Base-by-base conservation (phyloP, 139 green algal species). In the Pycnococcus provasolii region DNA sequence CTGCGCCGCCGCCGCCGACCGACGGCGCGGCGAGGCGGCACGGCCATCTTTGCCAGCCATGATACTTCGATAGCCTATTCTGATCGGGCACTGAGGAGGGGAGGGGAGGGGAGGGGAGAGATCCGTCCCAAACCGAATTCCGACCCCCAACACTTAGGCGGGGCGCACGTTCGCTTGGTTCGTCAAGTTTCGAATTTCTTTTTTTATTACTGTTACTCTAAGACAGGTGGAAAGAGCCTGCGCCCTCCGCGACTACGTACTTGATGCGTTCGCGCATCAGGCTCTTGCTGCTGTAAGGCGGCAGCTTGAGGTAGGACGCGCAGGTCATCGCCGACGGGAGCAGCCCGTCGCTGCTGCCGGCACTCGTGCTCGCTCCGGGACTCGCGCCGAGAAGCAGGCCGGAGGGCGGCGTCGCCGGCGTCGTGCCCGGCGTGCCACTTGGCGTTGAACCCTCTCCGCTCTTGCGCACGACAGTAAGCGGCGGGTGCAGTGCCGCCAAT, bases 251-350 rank as follows among this genome's bases (percentile, higher is more conserved):
- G 59, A 97, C 87, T 9, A 90, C 92, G 58, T 88, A 95, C 71
- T 95, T 73, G 48, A 99, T 77, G 7, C 86, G 72, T 63, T 89
- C 77, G 37, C 73, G 64, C 74, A 95, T 84, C 58, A 95, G 83
- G n/a, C 82, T 81, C 80, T 94, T 88, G 79, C 67, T 83, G 6
- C 75, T 88, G 83, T 98, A 99, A 0, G 92, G 89, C 58, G 93
- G 93, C 75, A 99, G 83, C 85, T 99, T 99, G 68, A 99, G 85
- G 79, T 98, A 99, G 77, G 97, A 99, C 61, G 89, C 92, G 71
- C 93, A 99, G 1, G 93, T 99, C 92, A 98, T 98, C n/a, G 96
- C 93, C 40, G 75, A 89, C 7, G 93, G 93, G 67, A 99, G 78
- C 74, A 97, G 91, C 0, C 80, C 80, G 26, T 26, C 26, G 74